These are phyloP conservation scores for Wickerhamomyces ciferrii DNA, from an alignment of 805 yeast genomes.

Conservation along the genomic window DNA sequence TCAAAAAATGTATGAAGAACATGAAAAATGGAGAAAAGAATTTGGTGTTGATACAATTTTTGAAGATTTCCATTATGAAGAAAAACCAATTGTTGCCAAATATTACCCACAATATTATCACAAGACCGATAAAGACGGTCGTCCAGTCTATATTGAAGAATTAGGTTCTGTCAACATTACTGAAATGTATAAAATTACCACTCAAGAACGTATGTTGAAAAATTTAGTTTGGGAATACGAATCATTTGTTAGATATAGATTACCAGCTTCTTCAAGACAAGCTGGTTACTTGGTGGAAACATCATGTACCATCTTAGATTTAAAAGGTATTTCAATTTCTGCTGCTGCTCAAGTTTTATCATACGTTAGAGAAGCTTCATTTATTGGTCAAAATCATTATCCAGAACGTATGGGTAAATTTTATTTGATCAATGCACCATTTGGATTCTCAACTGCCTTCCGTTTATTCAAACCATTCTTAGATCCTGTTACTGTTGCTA, in stretches of 20 bases:
- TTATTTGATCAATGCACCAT: conserved; percentile 93
- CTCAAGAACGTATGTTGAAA: conserved; percentile 93
- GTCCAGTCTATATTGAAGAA: conserved; percentile 94
- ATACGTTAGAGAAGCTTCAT: conserved; percentile 89
- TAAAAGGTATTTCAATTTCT: conserved; percentile 86
- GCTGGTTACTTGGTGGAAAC: conserved; percentile 81
- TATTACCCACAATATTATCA: conserved; percentile 97
- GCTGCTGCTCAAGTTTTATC: conserved; percentile 81
- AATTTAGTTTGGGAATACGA: conserved; percentile 98
- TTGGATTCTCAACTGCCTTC: conserved; percentile 94
- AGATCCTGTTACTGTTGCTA: conserved; percentile 96
- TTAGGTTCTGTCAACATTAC: conserved; percentile 85
- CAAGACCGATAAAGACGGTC: conserved; percentile 94
- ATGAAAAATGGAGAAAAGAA: conserved; percentile 89
- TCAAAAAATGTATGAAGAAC: conserved; percentile 72
- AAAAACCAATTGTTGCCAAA: conserved; percentile 84
- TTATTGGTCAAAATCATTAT: conserved; percentile 93
- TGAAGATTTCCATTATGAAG: conserved; percentile 85
- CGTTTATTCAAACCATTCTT: conserved; percentile 86
- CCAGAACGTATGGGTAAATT: conserved; percentile 99
- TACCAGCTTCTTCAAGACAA: conserved; percentile 92
- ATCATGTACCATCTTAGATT: conserved; percentile 91
- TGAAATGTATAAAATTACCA: conserved; percentile 89
- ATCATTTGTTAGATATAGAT: conserved; percentile 73
- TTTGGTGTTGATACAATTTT: conserved; percentile 85